phyloP scores from a whole-genome alignment of 2,329 filamentous ascomycete genomes.

The Sclerotinia minor region DNA sequence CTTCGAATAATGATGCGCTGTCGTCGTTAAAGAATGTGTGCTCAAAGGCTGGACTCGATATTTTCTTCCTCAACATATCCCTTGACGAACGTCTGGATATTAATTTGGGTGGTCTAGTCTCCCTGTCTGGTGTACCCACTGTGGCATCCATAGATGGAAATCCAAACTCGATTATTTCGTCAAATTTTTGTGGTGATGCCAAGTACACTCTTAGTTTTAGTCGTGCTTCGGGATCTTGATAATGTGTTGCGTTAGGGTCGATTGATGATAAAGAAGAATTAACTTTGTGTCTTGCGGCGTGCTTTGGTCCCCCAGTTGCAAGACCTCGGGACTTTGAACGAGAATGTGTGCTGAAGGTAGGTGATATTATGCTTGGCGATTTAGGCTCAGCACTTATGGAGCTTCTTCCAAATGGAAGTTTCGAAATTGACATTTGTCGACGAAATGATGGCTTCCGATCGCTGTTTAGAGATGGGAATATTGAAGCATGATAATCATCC shows the following conservation, averaged over 20 bases:
- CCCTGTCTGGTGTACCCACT: conserved; percentile 42
- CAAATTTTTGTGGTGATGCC: conserved; percentile 89
- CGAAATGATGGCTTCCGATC: conserved; percentile 62
- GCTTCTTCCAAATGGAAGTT: conserved; percentile 60
- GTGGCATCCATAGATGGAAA: conserved; percentile 67
- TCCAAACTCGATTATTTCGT: conserved; percentile 91
- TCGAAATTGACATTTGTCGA: conserved; percentile 70
- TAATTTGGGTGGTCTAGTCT: conserved; percentile 36
- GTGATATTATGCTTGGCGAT: conserved; percentile 36
- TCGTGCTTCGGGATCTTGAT: conserved; percentile 85
- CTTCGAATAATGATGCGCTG: conserved; percentile 55
- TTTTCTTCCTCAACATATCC: conserved; percentile 37
- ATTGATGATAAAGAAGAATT: conserved; percentile 50
- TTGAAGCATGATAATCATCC: conserved; percentile 64
- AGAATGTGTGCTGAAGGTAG: conserved; percentile 32
- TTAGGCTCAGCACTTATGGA: conserved; percentile 45
- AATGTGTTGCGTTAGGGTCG: conserved; percentile 76
- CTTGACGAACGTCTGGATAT: conserved; percentile 27
- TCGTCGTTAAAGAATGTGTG: conserved; percentile 62
- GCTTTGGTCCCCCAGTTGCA: conserved; percentile 48
- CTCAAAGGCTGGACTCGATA: conserved; percentile 50
- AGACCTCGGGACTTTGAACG: conserved; percentile 55
- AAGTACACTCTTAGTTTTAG: conserved; percentile 83
- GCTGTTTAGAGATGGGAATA: conserved; percentile 42
- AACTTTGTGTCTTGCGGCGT: conserved; percentile 37